A percentile compares a stretch with the other conserved stretches of the same genome.
Evolutionary conservation across 2,329 filamentous ascomycete species (phyloP).

Genomic region (Paracoccidioides lutzii): DNA sequence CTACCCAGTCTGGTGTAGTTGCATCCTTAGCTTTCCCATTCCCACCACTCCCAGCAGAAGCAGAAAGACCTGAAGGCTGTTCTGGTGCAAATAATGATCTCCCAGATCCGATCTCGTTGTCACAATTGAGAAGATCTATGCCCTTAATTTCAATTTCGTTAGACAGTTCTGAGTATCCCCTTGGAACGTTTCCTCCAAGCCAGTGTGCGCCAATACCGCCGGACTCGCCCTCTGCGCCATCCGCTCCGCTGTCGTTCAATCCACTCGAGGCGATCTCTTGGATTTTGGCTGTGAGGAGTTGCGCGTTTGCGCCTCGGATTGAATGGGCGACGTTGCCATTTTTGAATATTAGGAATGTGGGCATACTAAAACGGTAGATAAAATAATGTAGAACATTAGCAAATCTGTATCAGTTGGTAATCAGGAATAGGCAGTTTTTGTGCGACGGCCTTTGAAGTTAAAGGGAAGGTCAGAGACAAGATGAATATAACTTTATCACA

Average conservation of each 20-base stretch:
- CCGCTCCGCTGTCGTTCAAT: slow-evolving; percentile 38
- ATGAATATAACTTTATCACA: not conserved
- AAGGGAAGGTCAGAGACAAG: not conserved
- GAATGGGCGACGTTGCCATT: slow-evolving; percentile 54
- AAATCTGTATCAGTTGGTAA: not conserved
- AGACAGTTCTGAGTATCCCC: slow-evolving; percentile 73
- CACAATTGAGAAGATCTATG: slow-evolving; percentile 77
- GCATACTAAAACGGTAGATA: slow-evolving; percentile 42
- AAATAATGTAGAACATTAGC: not conserved
- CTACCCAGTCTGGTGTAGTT: slow-evolving; percentile 65
- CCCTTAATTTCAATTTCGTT: slow-evolving; percentile 66
- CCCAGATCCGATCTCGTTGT: slow-evolving; percentile 61
- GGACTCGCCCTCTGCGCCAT: slow-evolving; percentile 28
- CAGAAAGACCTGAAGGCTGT: slow-evolving; percentile 51
- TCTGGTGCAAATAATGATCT: slow-evolving; percentile 57
- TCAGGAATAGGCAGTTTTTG: not conserved
- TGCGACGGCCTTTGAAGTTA: not conserved
- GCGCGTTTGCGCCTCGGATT: slow-evolving; percentile 60
- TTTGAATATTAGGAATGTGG: slow-evolving; percentile 85
- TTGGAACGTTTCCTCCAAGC: slow-evolving; percentile 62
- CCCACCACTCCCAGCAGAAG: slow-evolving; percentile 14
- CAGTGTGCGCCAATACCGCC: slow-evolving; percentile 41
- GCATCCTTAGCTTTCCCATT: slow-evolving; percentile 40
- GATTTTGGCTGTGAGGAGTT: slow-evolving; percentile 57
- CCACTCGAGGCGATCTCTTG: slow-evolving; percentile 48